Evolutionary conservation across 164 flowering plant species (phyloP).

Genomic region (Piper betle): DNA sequence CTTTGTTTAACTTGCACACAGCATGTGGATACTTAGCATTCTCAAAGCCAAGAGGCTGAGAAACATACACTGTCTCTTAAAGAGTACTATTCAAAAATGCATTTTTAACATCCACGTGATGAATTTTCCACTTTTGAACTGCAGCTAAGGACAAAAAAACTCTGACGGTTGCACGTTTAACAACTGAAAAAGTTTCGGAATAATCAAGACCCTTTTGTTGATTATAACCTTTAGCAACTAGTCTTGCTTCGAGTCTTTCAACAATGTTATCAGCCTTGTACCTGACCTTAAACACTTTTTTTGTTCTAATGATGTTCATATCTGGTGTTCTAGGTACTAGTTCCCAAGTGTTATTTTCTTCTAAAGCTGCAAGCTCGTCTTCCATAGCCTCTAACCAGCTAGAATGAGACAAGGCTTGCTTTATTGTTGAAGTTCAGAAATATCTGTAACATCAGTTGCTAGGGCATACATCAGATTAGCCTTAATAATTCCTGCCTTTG

Average conservation of each 20-base stretch:
- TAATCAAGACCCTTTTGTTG: not conserved
- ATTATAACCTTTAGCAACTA: not conserved
- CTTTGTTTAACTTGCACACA: too few species aligned
- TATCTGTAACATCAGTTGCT: not conserved
- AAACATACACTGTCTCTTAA: not conserved
- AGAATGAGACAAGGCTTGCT: not conserved
- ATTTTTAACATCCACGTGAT: not conserved
- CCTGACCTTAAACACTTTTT: not conserved
- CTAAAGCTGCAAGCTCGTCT: not conserved
- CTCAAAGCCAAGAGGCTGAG: too few species aligned
- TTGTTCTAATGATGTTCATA: not conserved
- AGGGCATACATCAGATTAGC: too few species aligned
- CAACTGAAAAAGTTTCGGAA: not conserved
- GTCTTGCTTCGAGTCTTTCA: not conserved
- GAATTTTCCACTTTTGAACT: not conserved
- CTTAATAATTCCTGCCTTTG: not conserved
- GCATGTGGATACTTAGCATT: conserved; percentile 1
- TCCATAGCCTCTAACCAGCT: not conserved
- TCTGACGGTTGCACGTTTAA: not conserved
- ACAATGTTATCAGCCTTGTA: not conserved
- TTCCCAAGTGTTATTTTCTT: not conserved
- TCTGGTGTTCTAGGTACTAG: not conserved
- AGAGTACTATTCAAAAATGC: not conserved
- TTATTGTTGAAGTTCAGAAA: not conserved
- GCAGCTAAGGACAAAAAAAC: not conserved